Conservation (phyloP, 2,329 filamentous ascomycete genomes). For the Pezicula rhizophila region DNA sequence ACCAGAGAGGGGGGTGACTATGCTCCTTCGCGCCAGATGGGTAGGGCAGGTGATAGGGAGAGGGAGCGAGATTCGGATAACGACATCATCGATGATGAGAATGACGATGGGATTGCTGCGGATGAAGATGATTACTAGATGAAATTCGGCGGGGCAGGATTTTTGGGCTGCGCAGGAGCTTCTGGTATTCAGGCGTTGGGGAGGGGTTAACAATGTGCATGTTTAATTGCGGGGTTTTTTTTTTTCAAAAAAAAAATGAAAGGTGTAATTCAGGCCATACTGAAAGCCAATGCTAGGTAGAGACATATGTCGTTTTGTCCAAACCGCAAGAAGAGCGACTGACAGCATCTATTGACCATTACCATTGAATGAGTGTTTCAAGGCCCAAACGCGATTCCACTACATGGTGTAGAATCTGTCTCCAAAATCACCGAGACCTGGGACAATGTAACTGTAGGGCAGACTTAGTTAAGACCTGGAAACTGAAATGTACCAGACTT, state of each 20-base stretch:
- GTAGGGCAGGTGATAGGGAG: conserved; percentile 18
- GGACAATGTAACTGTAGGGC: conserved; percentile 76
- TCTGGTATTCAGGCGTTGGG: conserved; percentile 6
- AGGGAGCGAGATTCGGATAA: conserved; percentile 26
- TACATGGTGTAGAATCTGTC: conserved; percentile 93
- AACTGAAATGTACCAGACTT: conserved; percentile 31
- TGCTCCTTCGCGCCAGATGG: conserved; percentile 16
- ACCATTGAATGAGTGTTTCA: background rate
- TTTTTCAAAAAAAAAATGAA: background rate
- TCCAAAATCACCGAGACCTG: conserved; percentile 90
- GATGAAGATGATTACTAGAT: conserved; percentile 47
- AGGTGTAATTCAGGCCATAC: background rate
- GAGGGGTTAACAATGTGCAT: conserved; percentile 4
- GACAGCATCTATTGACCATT: too few species aligned
- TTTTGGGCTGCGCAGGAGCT: background rate
- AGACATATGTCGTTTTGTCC: background rate
- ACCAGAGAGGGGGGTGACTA: conserved; percentile 30
- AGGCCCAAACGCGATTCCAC: conserved; percentile 7
- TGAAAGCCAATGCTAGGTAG: background rate
- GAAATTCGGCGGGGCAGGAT: background rate
- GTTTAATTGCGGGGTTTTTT: background rate
- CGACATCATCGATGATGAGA: conserved; percentile 32
- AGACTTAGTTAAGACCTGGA: conserved; percentile 7
- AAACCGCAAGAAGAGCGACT: too few species aligned
- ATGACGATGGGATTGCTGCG: conserved; percentile 46